These are phyloP conservation scores for Termitomyces sp. DNA, from an alignment of 768 basidiomycete species.

Conservation along the genomic window DNA sequence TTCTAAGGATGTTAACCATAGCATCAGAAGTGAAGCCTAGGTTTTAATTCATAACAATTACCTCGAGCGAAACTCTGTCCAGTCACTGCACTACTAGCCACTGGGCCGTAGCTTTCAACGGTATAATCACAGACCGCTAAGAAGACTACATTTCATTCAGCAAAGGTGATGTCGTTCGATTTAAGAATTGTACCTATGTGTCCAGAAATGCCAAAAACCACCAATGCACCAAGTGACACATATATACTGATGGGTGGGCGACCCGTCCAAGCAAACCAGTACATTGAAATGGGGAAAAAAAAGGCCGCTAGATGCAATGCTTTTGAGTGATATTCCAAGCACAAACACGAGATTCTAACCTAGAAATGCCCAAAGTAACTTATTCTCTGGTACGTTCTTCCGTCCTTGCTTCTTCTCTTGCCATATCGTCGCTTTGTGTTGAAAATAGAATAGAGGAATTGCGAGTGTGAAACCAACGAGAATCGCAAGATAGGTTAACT, in stretches of 20 bases:
- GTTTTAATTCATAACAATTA: background rate
- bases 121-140: conserved; percentile 23
- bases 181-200: conserved; percentile 17
- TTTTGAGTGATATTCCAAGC: background rate
- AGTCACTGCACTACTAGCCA: conserved; percentile 24
- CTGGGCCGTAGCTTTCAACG: conserved; percentile 22
- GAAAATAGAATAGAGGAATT: conserved; percentile 20
- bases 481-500: conserved; percentile 18
- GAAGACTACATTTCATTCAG: conserved; percentile 14
- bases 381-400: conserved; percentile 21
- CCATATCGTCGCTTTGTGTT: conserved; percentile 11
- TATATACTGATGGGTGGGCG: conserved; percentile 20
- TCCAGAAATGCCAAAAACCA: conserved; percentile 20
- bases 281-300: conserved; percentile 23
- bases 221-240: conserved; percentile 19
- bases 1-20: too few relatives aligned
- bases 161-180: background rate
- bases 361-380: conserved; percentile 22
- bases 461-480: conserved; percentile 19
- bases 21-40: background rate
- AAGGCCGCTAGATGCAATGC: conserved; percentile 18
- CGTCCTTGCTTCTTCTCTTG: conserved; percentile 18
- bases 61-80: conserved; percentile 25
- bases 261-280: conserved; percentile 24
- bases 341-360: background rate